These are phyloP conservation scores for Penicillium maclennaniae DNA, from an alignment of 495 filamentous ascomycete genomes.

Conservation along the genomic window DNA sequence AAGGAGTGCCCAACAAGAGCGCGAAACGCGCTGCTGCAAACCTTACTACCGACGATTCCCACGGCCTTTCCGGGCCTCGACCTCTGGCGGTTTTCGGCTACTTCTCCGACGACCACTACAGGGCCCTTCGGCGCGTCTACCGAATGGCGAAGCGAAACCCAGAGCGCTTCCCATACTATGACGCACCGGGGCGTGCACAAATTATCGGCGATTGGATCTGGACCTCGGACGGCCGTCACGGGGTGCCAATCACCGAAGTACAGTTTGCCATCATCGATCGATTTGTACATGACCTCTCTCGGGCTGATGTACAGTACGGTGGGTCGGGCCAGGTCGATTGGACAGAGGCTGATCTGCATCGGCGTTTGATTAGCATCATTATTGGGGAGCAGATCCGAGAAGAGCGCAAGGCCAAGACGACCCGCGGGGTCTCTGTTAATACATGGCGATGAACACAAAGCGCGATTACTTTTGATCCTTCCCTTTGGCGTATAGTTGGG, in stretches of 20 bases:
- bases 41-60: conserved; percentile 7
- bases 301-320: conserved; percentile 35
- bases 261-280: conserved; percentile 46
- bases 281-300: conserved; percentile 41
- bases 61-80: conserved; percentile 14
- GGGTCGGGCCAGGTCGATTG: conserved; percentile 42
- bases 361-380: conserved; percentile 44
- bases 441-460: conserved; percentile 26
- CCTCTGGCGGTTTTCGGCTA: conserved; percentile 37
- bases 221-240: conserved; percentile 42
- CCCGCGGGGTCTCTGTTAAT: conserved; percentile 26
- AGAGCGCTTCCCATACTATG: conserved; percentile 37
- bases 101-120: conserved; percentile 46
- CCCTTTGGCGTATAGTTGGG: conserved; percentile 11
- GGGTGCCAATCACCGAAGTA: conserved; percentile 42
- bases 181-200: conserved; percentile 33
- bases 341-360: conserved; percentile 45
- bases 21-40: conserved; percentile 10
- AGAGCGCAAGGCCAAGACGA: conserved; percentile 29
- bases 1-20: not conserved
- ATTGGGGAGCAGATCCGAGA: conserved; percentile 46
- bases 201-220: conserved; percentile 48
- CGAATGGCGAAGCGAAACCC: conserved; percentile 38
- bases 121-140: conserved; percentile 39
- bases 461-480: conserved; percentile 5